Base-by-base conservation (phyloP, 805 yeast genomes). In the Candida argentea region DNA sequence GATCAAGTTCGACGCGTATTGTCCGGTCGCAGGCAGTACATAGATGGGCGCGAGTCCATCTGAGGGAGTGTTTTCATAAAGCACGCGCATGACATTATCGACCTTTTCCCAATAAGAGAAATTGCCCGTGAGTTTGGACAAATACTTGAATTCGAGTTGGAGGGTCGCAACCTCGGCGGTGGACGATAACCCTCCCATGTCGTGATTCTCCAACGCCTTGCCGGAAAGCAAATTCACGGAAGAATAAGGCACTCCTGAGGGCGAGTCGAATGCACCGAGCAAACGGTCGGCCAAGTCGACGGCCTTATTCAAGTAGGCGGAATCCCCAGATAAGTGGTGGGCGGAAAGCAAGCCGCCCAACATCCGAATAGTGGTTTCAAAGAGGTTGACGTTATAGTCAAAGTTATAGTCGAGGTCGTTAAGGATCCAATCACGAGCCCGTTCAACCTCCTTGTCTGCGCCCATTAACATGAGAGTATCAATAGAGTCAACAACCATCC, bases 361-460 rank as follows among this genome's bases (percentile, higher is more conserved):
- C 93, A 87, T 84, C 48, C 95, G 67, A 38, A 84, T 86, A 5
- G 96, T 84, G n/a, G 95, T 85, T 49, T 86, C 96, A 53, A 87
- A 87, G 5, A 85, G 76, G 46, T 79, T 85, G 23, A 84, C 91
- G 20, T 69, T 69, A 35, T 76, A 71, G 47, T 84, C 81, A 40
- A 82, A 71, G 40, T 75, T 72, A 47, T 83, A 86, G 29, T 63
- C 65, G 38, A 87, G 61, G 28, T 73, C 84, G 31, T 75, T 57
- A 26, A 67, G 64, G 27, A 87, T 79, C 94, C 95, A 87, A 4
- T 69, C 48, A 35, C 73, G 68, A 5, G 93, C 87, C 16, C 70
- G 64, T 20, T 50, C 52, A 18, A 80, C 58, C 43, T 82, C 86
- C 6, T 70, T 75, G 5, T 67, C 53, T 25, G 73, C 67, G 30